Conservation (phyloP, 164 flowering plant genomes). For the Liriodendron chinense region DNA sequence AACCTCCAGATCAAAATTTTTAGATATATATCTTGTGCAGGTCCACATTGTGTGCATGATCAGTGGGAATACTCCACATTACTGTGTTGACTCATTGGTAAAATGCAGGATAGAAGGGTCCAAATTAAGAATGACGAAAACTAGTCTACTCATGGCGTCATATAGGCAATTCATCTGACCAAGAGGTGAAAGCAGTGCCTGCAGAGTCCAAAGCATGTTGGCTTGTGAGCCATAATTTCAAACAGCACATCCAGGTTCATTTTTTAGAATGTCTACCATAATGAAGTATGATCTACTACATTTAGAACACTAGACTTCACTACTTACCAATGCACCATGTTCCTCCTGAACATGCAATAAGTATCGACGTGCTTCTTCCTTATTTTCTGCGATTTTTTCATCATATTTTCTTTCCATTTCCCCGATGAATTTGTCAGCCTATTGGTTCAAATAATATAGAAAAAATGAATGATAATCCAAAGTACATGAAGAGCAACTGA, state of each 20-base stretch:
- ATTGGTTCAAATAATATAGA: slow-evolving; percentile 22
- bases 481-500: background rate
- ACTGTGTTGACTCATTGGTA: too few relatives aligned
- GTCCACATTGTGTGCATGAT: background rate
- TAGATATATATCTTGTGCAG: background rate
- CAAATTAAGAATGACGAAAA: background rate
- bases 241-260: background rate
- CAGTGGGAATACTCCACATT: background rate
- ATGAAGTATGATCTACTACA: background rate
- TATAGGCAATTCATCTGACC: background rate
- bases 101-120: background rate
- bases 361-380: slow-evolving; percentile 58
- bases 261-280: background rate
- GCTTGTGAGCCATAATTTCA: background rate
- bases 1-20: background rate
- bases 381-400: slow-evolving; percentile 53
- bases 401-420: slow-evolving; percentile 61
- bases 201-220: background rate
- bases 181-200: background rate
- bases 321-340: slow-evolving; percentile 65
- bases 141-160: background rate
- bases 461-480: slow-evolving; percentile 4
- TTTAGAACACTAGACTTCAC: background rate
- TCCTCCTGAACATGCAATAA: slow-evolving; percentile 62
- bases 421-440: slow-evolving; percentile 55